A percentile compares a stretch with the other conserved stretches of the same genome.
Conservation (phyloP, 2,329 filamentous ascomycete species). For the Hymenoscyphus fraxineus region DNA sequence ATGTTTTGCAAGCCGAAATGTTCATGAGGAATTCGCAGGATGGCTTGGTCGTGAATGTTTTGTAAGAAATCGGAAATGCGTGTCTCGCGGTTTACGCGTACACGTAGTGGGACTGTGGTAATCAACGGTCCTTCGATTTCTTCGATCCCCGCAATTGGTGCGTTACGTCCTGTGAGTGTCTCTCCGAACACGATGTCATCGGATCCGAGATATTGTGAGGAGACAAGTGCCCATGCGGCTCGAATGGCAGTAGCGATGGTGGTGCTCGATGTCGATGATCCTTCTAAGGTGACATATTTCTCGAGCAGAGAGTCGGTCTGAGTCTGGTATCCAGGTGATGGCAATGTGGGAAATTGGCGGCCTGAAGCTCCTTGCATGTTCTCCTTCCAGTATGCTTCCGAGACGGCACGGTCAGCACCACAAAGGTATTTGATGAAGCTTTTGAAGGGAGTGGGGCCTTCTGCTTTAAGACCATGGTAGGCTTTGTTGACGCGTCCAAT, state of each 20-base stretch:
- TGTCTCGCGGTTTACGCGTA: conserved; percentile 33
- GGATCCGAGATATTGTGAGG: conserved; percentile 38
- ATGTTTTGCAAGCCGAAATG: conserved; percentile 30
- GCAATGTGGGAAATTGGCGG: conserved; percentile 47
- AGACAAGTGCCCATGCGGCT: conserved; percentile 41
- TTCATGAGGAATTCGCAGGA: conserved; percentile 42
- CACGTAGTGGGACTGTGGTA: conserved; percentile 42
- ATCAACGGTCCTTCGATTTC: conserved; percentile 43
- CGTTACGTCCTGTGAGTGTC: conserved; percentile 42
- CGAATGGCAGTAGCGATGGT: conserved; percentile 27
- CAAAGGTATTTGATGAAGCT: conserved; percentile 47
- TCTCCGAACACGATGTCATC: conserved; percentile 43
- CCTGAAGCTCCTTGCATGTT: conserved; percentile 43
- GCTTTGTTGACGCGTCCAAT: conserved; percentile 30
- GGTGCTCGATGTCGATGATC: conserved; percentile 12
- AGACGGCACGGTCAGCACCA: conserved; percentile 38
- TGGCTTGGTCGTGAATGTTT: conserved; percentile 43
- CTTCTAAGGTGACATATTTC: conserved; percentile 34
- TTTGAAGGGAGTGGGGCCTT: conserved; percentile 38
- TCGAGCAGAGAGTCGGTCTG: conserved; percentile 43
- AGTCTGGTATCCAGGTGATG: conserved; percentile 44
- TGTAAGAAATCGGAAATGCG: conserved; percentile 42
- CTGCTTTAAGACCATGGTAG: conserved; percentile 21
- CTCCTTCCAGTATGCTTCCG: conserved; percentile 45
- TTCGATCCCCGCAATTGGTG: conserved; percentile 39